These are phyloP conservation scores for Pyronema domesticum DNA, from an alignment of 495 filamentous ascomycete species.

Conservation along the genomic window DNA sequence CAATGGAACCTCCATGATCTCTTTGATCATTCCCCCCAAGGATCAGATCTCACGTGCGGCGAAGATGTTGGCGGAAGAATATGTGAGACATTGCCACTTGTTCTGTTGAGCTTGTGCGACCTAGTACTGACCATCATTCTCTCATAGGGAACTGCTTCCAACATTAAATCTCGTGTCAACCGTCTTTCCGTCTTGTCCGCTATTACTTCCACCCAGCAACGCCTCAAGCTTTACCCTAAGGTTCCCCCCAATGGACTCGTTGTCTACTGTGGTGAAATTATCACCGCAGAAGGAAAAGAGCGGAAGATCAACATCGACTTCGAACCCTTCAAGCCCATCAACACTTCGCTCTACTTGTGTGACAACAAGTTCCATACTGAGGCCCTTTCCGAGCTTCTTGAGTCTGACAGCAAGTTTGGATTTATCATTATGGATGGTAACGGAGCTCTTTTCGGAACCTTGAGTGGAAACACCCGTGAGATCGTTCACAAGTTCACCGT, in stretches of 20 bases:
- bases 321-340: slow-evolving; percentile 98
- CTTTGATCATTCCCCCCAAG: slow-evolving; percentile 95
- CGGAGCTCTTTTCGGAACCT: slow-evolving; percentile 85
- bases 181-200: slow-evolving; percentile 91
- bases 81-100: slow-evolving; percentile 39
- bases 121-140: not conserved
- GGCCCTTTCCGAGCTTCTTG: slow-evolving; percentile 83
- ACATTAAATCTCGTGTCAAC: slow-evolving; percentile 99
- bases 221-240: slow-evolving; percentile 95
- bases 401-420: slow-evolving; percentile 96
- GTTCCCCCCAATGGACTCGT: slow-evolving; percentile 94
- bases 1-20: slow-evolving; percentile 98
- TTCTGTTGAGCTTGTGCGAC: not conserved
- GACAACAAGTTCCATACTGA: slow-evolving; percentile 99
- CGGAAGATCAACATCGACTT: slow-evolving; percentile 99
- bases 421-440: slow-evolving; percentile 99
- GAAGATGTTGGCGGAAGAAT: slow-evolving; percentile 99
- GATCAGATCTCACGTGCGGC: slow-evolving; percentile 91
- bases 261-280: slow-evolving; percentile 99
- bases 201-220: slow-evolving; percentile 96
- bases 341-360: slow-evolving; percentile 95
- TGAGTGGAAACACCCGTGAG: slow-evolving; percentile 91
- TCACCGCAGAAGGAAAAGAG: slow-evolving; percentile 95
- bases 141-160: slow-evolving; percentile 76
- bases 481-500: slow-evolving; percentile 95